A percentile compares a stretch with the other conserved stretches of the same genome.
phyloP scores from a whole-genome alignment of 345 rosid species.

The Pugionium dolabratum region DNA sequence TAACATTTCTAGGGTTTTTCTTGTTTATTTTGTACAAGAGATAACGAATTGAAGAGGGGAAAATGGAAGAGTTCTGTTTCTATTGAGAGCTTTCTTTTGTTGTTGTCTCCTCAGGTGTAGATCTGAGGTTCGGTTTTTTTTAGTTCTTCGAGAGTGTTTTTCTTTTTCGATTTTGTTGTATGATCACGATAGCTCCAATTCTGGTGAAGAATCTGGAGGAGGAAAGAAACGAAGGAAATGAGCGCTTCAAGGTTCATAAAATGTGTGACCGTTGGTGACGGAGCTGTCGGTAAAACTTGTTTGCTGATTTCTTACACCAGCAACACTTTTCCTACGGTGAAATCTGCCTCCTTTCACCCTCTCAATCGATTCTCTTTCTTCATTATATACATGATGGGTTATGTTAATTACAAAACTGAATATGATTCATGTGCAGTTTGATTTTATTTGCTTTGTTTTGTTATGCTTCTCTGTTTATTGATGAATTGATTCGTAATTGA shows the following conservation, averaged over 20 bases:
- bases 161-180: background rate
- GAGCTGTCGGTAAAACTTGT: slow-evolving; percentile 86
- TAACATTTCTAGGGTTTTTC: slow-evolving; percentile 19
- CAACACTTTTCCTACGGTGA: slow-evolving; percentile 81
- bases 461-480: background rate
- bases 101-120: slow-evolving; percentile 45
- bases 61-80: background rate
- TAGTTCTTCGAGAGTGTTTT: background rate
- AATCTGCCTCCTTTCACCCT: background rate
- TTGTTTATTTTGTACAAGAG: slow-evolving; percentile 1
- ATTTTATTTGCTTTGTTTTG: background rate
- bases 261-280: slow-evolving; percentile 87
- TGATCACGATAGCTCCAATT: slow-evolving; percentile 18
- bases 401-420: background rate
- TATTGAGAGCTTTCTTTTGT: background rate
- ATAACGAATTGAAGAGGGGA: slow-evolving; percentile 39
- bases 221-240: slow-evolving; percentile 39
- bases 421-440: slow-evolving; percentile 2
- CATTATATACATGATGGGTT: background rate
- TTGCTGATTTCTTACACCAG: slow-evolving; percentile 68
- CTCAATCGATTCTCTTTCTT: background rate
- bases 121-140: slow-evolving; percentile 47
- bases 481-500: background rate
- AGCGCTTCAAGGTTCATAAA: slow-evolving; percentile 83
- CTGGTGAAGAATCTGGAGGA: slow-evolving; percentile 1